Percentiles rank a stretch among this genome's conserved stretches.
Evolutionary conservation across 805 yeast species (phyloP).

Genomic region (Kazachstania psychrophila): DNA sequence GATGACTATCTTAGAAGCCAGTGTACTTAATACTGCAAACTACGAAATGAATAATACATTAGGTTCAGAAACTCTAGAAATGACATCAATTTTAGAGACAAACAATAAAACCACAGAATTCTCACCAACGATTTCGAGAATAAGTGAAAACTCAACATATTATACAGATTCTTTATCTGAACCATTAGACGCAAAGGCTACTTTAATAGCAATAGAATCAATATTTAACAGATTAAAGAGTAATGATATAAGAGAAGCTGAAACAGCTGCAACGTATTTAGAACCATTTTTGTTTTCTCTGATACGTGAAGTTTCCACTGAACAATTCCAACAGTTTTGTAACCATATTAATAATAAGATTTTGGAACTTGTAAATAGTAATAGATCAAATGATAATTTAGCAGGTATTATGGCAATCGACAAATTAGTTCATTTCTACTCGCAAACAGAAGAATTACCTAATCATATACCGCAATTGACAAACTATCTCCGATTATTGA

Average conservation of each 20-base stretch:
- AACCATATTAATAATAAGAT: constrained; percentile 76
- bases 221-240: constrained; percentile 29
- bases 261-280: constrained; percentile 51
- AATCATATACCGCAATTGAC: constrained; percentile 78
- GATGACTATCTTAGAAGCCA: not conserved
- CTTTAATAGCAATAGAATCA: constrained; percentile 10
- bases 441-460: constrained; percentile 68
- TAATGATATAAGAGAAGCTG: constrained; percentile 22
- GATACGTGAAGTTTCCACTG: constrained; percentile 69
- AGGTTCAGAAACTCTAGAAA: too few relatives aligned
- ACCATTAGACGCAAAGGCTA: not conserved
- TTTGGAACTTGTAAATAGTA: constrained; percentile 64
- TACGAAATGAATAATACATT: too few relatives aligned
- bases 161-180: constrained; percentile 1
- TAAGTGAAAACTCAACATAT: not conserved
- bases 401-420: constrained; percentile 90
- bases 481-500: constrained; percentile 63
- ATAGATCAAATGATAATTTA: constrained; percentile 55
- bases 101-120: not conserved
- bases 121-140: not conserved
- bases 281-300: constrained; percentile 55
- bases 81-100: too few relatives aligned
- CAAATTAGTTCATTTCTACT: constrained; percentile 69
- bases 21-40: not conserved
- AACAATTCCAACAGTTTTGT: constrained; percentile 65